phyloP scores from a whole-genome alignment of 1,284 basidiomycete species.

The Tremellales sp. region DNA sequence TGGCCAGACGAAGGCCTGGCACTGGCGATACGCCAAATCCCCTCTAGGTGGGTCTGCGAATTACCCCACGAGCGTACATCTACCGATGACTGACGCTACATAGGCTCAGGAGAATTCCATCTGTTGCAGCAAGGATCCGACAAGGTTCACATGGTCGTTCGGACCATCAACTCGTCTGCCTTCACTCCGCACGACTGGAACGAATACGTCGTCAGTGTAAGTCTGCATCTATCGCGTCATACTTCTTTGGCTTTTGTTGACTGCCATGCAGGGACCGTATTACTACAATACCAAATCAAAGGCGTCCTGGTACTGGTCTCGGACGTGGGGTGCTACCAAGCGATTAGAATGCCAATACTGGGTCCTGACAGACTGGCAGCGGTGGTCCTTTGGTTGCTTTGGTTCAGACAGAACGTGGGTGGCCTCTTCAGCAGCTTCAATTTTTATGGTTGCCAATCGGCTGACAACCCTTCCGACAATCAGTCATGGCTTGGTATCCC shows the following conservation, averaged over 20 bases:
- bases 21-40: conserved; percentile 48
- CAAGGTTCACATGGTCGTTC: conserved; percentile 44
- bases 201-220: conserved; percentile 45
- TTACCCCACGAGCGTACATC: not conserved
- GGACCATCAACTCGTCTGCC: conserved; percentile 48
- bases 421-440: too few relatives aligned
- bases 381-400: conserved; percentile 50
- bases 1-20: conserved; percentile 37
- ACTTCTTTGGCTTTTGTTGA: not conserved
- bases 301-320: conserved; percentile 51
- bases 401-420: conserved; percentile 37
- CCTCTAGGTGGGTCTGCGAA: conserved; percentile 42
- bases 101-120: conserved; percentile 49
- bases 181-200: conserved; percentile 47
- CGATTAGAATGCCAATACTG: conserved; percentile 45
- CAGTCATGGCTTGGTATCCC: conserved; percentile 42
- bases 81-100: not conserved
- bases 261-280: conserved; percentile 37
- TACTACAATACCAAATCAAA: conserved; percentile 48
- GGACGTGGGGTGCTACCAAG: conserved; percentile 43
- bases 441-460: not conserved
- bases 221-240: conserved; percentile 7
- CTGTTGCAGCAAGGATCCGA: conserved; percentile 40
- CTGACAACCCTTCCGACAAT: too few relatives aligned
- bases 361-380: conserved; percentile 49